Evolutionary conservation across 2,329 filamentous ascomycete genomes (phyloP).

Genomic region (Alternaria panax): DNA sequence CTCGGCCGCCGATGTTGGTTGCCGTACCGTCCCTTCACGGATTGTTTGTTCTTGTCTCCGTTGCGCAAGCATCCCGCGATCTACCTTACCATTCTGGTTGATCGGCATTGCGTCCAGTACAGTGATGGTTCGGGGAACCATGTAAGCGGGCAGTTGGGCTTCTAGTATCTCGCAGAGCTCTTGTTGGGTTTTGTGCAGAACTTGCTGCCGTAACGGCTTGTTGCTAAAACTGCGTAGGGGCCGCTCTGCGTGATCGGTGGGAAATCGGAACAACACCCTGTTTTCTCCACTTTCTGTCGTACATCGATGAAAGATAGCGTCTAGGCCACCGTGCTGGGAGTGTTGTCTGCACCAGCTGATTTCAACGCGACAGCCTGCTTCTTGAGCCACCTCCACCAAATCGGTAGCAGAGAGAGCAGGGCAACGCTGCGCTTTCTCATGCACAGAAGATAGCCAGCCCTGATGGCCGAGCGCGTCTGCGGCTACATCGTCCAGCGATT

Average conservation of each 20-base stretch:
- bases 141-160: conserved; percentile 23
- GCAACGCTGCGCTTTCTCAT: background rate
- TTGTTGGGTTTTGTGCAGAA: conserved; percentile 5
- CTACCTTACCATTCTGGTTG: conserved; percentile 23
- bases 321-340: conserved; percentile 1
- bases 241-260: background rate
- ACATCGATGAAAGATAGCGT: conserved; percentile 6
- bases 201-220: background rate
- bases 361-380: background rate
- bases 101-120: conserved; percentile 39
- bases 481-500: background rate
- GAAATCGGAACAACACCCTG: background rate
- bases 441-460: background rate
- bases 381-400: background rate
- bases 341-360: conserved; percentile 12
- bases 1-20: background rate
- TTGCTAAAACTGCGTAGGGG: background rate
- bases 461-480: background rate
- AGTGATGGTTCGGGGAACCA: conserved; percentile 33
- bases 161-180: background rate
- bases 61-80: conserved; percentile 2
- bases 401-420: background rate
- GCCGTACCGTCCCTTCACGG: too few species aligned
- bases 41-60: too few species aligned
- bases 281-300: background rate